Conservation (phyloP, 163 green algal species). For the Coccomyxa subellipsoidea region DNA sequence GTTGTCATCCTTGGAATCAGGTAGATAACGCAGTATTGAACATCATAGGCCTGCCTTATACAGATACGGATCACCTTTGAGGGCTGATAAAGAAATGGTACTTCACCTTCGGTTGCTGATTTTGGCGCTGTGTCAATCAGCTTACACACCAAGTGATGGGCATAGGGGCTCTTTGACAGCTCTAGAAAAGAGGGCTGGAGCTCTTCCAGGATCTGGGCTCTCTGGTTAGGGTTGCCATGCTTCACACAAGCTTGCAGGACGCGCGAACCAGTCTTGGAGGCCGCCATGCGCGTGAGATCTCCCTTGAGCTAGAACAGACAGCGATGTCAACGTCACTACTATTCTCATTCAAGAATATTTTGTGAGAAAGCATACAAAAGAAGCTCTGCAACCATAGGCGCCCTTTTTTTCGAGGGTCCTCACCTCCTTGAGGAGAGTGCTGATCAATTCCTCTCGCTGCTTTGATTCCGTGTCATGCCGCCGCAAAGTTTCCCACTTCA, state of each 20-base stretch:
- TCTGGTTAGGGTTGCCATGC: conserved; percentile 43
- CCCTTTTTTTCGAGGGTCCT: too few relatives aligned
- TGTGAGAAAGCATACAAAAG: too few relatives aligned
- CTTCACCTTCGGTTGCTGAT: background rate
- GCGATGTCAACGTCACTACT: background rate
- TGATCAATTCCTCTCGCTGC: conserved; percentile 43
- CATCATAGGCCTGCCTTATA: conserved; percentile 46
- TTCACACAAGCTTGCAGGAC: conserved; percentile 81
- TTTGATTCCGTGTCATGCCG: conserved; percentile 48
- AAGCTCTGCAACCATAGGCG: background rate
- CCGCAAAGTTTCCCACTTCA: conserved; percentile 73
- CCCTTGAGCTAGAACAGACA: conserved; percentile 38
- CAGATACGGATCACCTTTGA: conserved; percentile 19
- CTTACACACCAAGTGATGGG: conserved; percentile 55
- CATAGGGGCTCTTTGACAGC: conserved; percentile 62
- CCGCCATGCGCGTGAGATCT: conserved; percentile 61
- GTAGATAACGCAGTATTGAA: conserved; percentile 18
- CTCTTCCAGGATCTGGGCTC: conserved; percentile 56
- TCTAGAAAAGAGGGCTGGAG: conserved; percentile 58
- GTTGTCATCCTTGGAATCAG: conserved; percentile 8
- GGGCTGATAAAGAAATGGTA: background rate
- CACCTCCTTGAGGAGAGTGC: background rate
- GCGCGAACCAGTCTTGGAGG: conserved; percentile 70
- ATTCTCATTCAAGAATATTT: too few relatives aligned
- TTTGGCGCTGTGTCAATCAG: background rate